Evolutionary conservation across 192 early-diverging fungal species (phyloP).

Genomic region (Spizellomyces punctatus): DNA sequence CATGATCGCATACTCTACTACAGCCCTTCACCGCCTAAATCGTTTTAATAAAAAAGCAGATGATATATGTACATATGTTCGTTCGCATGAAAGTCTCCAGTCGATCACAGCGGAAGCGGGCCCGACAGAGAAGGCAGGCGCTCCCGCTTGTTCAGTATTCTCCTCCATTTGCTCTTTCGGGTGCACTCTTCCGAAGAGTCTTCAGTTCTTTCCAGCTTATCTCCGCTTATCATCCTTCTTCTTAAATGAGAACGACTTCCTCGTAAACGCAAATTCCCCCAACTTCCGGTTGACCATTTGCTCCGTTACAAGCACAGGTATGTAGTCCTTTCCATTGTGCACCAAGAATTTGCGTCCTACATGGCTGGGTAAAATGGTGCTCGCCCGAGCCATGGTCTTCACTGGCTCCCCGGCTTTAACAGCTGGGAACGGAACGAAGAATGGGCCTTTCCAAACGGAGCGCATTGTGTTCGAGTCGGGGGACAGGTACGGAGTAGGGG

Average conservation of each 20-base stretch:
- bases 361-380: conserved; percentile 89
- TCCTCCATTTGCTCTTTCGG: too few species aligned
- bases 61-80: too few species aligned
- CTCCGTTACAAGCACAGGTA: conserved; percentile 82
- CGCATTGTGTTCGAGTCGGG: background rate
- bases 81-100: too few species aligned
- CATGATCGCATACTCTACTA: too few species aligned
- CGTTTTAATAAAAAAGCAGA: too few species aligned
- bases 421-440: conserved; percentile 42
- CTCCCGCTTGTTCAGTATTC: too few species aligned
- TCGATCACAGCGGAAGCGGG: too few species aligned
- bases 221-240: conserved; percentile 44
- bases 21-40: too few species aligned
- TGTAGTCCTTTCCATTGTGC: conserved; percentile 91
- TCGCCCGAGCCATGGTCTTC: conserved; percentile 75
- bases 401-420: conserved; percentile 30
- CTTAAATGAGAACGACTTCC: conserved; percentile 75
- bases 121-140: too few species aligned
- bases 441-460: conserved; percentile 52
- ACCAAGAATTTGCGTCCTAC: conserved; percentile 87
- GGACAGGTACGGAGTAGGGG: too few species aligned
- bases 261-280: conserved; percentile 91
- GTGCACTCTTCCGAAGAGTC: too few species aligned
- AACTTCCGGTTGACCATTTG: conserved; percentile 94
- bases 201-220: conserved; percentile 5